Percentiles rank a stretch among this genome's conserved stretches.
Evolutionary conservation across 345 rosid species (phyloP).

Genomic region (Boechera divaricarpa): DNA sequence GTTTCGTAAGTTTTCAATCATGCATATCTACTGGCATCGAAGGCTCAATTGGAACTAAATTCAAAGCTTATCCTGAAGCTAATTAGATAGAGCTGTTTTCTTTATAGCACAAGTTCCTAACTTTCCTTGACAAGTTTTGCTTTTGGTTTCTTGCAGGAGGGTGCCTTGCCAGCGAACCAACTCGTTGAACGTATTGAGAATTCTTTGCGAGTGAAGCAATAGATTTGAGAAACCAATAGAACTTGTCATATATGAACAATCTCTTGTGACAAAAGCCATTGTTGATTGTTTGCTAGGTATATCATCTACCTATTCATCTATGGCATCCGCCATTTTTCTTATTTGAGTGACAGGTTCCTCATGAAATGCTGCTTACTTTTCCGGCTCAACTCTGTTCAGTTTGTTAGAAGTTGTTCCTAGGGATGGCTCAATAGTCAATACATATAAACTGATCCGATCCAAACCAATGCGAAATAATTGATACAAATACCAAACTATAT

Average conservation of each 20-base stretch:
- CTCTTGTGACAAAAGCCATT: background rate
- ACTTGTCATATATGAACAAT: conserved; percentile 10
- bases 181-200: conserved; percentile 72
- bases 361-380: background rate
- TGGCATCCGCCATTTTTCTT: conserved; percentile 3
- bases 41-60: too few species aligned
- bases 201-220: conserved; percentile 70
- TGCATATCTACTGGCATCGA: background rate
- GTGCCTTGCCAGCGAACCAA: conserved; percentile 71
- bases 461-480: too few species aligned
- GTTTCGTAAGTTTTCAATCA: conserved; percentile 71
- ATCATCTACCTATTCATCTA: background rate
- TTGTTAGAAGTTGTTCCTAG: too few species aligned
- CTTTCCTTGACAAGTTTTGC: conserved; percentile 8
- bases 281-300: conserved; percentile 2
- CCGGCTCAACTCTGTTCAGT: background rate
- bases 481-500: too few species aligned
- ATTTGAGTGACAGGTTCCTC: background rate
- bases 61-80: too few species aligned
- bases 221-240: conserved; percentile 40
- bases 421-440: too few species aligned
- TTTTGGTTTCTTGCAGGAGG: conserved; percentile 59
- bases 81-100: conserved; percentile 3
- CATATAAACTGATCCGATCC: too few species aligned
- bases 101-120: background rate